These are phyloP conservation scores for Leucocoprinus leucothites DNA, from an alignment of 768 basidiomycete genomes.

Conservation along the genomic window DNA sequence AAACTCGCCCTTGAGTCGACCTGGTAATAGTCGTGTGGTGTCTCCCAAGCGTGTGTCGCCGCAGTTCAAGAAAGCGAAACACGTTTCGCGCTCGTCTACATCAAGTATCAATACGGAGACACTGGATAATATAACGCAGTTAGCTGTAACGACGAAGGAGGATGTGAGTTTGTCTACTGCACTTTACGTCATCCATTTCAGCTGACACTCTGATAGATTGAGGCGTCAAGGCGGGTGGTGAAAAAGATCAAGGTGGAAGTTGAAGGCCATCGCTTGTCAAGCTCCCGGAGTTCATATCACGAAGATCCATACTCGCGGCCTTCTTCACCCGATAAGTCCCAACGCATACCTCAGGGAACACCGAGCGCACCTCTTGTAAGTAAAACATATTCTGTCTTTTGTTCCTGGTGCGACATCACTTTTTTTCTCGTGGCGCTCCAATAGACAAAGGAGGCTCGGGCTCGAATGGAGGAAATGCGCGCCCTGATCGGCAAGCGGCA, in stretches of 20 bases:
- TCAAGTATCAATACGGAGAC: constrained; percentile 32
- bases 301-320: constrained; percentile 41
- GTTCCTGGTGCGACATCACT: not conserved
- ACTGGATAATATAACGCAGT: constrained; percentile 43
- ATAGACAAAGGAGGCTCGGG: constrained; percentile 75
- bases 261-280: constrained; percentile 36
- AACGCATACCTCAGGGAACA: constrained; percentile 40
- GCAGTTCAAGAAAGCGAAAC: constrained; percentile 41
- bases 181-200: not conserved
- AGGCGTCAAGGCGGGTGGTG: constrained; percentile 63
- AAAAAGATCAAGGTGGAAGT: constrained; percentile 76
- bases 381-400: not conserved
- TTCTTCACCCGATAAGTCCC: constrained; percentile 56
- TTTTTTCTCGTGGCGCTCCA: not conserved
- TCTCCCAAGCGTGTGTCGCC: constrained; percentile 57
- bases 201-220: constrained; percentile 46
- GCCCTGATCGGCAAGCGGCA: constrained; percentile 63
- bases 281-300: constrained; percentile 14
- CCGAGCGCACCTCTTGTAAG: constrained; percentile 40
- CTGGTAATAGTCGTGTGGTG: constrained; percentile 33
- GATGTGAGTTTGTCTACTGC: constrained; percentile 48
- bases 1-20: constrained; percentile 51
- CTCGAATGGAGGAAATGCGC: constrained; percentile 82
- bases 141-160: constrained; percentile 55
- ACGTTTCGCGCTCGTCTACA: constrained; percentile 22